Conservation (phyloP, 164 flowering plant genomes). For the Sedum album region DNA sequence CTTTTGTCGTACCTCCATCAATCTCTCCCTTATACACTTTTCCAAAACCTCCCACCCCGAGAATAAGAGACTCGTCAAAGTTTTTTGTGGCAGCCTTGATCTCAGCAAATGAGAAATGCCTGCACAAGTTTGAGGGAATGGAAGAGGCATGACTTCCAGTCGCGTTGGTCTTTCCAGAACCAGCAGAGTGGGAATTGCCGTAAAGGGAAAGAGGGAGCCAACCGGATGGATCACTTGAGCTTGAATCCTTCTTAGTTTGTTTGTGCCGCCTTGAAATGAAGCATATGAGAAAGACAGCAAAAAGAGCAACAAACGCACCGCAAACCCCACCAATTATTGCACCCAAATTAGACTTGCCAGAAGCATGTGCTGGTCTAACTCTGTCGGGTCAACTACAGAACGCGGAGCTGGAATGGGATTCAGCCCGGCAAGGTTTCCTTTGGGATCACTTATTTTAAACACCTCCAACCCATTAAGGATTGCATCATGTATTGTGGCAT, state of each 20-base stretch:
- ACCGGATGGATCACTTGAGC: background rate
- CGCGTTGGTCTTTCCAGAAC: background rate
- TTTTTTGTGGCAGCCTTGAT: constrained; percentile 36
- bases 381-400: background rate
- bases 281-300: background rate
- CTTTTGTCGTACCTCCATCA: constrained; percentile 25
- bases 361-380: background rate
- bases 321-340: constrained; percentile 21
- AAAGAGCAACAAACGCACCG: constrained; percentile 15
- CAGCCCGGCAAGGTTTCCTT: constrained; percentile 16
- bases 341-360: background rate
- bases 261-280: background rate
- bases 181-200: background rate
- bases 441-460: constrained; percentile 14
- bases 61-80: constrained; percentile 25
- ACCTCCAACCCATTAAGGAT: constrained; percentile 20
- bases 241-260: background rate
- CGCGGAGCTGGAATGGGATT: constrained; percentile 11
- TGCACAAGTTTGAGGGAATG: constrained; percentile 32
- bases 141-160: constrained; percentile 10
- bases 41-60: constrained; percentile 46
- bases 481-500: constrained; percentile 5
- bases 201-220: background rate
- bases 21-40: constrained; percentile 40
- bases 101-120: constrained; percentile 41